Evolutionary conservation across 2,329 filamentous ascomycete genomes (phyloP).

Genomic region (Xylaria sp.): DNA sequence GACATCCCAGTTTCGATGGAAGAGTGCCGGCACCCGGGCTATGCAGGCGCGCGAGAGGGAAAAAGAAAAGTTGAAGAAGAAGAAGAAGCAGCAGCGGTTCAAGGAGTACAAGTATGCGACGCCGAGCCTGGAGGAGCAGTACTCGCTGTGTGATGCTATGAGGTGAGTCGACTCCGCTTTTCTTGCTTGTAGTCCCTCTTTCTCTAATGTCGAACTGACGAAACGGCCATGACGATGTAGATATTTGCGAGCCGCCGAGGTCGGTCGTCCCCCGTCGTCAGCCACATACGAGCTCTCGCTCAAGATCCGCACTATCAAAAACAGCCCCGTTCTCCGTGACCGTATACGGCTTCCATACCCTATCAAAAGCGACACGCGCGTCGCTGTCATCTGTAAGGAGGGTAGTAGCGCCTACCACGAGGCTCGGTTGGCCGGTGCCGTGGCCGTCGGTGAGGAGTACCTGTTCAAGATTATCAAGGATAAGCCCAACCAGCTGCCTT

Average conservation of each 20-base stretch:
- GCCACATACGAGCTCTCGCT: constrained; percentile 91
- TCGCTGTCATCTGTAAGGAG: constrained; percentile 91
- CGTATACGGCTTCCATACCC: constrained; percentile 89
- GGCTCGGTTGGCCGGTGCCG: constrained; percentile 81
- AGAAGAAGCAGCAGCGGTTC: constrained; percentile 70
- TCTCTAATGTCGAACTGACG: background rate
- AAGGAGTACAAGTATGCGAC: constrained; percentile 72
- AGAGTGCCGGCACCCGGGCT: constrained; percentile 44
- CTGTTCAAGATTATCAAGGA: constrained; percentile 80
- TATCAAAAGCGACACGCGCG: constrained; percentile 86
- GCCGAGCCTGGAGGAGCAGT: constrained; percentile 75
- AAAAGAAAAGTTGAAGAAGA: constrained; percentile 65
- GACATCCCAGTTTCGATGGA: constrained; percentile 57
- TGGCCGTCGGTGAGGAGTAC: constrained; percentile 84
- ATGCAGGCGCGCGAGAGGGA: constrained; percentile 58
- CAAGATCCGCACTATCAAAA: constrained; percentile 83
- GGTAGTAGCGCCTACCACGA: constrained; percentile 77
- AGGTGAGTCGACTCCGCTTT: constrained; percentile 63
- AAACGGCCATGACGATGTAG: constrained; percentile 57
- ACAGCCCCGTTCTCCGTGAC: constrained; percentile 87
- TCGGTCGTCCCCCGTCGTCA: constrained; percentile 76
- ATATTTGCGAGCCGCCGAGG: constrained; percentile 91
- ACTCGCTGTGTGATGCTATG: constrained; percentile 91
- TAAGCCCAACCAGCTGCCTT: constrained; percentile 79
- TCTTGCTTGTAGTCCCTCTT: constrained; percentile 1